These are phyloP conservation scores for Saccharomyces hybrid DNA, from an alignment of 1,139 yeast species.

Conservation along the genomic window DNA sequence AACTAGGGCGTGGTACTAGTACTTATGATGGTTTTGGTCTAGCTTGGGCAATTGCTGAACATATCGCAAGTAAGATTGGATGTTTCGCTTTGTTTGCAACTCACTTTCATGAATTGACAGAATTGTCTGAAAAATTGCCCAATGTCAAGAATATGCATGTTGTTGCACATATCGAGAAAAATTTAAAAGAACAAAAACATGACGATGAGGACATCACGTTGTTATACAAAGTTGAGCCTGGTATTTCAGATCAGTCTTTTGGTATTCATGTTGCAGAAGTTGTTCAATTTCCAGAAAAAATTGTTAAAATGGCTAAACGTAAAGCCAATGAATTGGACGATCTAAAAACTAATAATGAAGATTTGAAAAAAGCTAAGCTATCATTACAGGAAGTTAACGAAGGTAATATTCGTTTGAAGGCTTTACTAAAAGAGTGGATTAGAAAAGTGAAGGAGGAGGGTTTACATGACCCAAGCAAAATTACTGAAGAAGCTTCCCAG, in stretches of 20 bases:
- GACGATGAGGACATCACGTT: slow-evolving; percentile 68
- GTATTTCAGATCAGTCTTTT: slow-evolving; percentile 88
- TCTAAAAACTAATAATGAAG: slow-evolving; percentile 39
- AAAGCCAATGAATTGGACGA: slow-evolving; percentile 85
- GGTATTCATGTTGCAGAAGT: slow-evolving; percentile 97
- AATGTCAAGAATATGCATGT: slow-evolving; percentile 80
- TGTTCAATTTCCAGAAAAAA: slow-evolving; percentile 84
- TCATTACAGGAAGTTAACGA: slow-evolving; percentile 45
- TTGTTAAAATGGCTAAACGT: slow-evolving; percentile 88
- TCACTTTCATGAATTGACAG: slow-evolving; percentile 92
- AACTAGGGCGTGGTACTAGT: slow-evolving; percentile 92
- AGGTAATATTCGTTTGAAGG: slow-evolving; percentile 52
- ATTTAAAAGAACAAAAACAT: slow-evolving; percentile 24
- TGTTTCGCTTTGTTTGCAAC: slow-evolving; percentile 92
- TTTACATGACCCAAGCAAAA: slow-evolving; percentile 13
- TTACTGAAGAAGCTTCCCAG: slow-evolving; percentile 23
- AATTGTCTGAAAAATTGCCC: slow-evolving; percentile 53
- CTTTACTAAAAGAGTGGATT: slow-evolving; percentile 58
- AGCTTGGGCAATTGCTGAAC: slow-evolving; percentile 94
- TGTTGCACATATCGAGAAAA: slow-evolving; percentile 73
- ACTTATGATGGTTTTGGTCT: slow-evolving; percentile 97
- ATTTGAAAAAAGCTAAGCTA: slow-evolving; percentile 44
- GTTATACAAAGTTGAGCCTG: slow-evolving; percentile 84
- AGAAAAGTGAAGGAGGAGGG: slow-evolving; percentile 39
- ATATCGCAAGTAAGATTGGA: slow-evolving; percentile 58